phyloP scores from a whole-genome alignment of 169 alveolate genomes.

The Plasmodium knowlesi region DNA sequence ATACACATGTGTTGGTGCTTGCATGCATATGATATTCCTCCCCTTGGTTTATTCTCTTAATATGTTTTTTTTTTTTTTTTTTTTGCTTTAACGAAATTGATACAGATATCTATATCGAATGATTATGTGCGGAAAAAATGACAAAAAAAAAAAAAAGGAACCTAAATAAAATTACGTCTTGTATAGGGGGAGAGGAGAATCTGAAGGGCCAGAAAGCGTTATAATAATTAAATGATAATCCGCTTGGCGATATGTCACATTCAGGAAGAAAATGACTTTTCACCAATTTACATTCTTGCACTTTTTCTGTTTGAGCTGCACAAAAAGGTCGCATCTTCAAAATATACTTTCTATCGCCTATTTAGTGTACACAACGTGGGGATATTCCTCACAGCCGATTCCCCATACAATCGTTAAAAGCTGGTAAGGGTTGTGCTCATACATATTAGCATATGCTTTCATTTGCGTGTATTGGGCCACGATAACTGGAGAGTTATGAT shows the following conservation, averaged over 20 bases:
- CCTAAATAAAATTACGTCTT: neutral
- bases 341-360: neutral
- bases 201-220: neutral
- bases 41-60: neutral
- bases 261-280: neutral
- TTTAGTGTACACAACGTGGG: neutral
- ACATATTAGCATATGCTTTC: neutral
- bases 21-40: neutral
- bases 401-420: neutral
- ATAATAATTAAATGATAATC: neutral
- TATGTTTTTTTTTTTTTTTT: neutral
- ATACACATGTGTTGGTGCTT: neutral
- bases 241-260: neutral
- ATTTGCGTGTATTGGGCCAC: neutral
- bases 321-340: neutral
- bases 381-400: neutral
- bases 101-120: neutral
- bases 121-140: neutral
- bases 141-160: neutral
- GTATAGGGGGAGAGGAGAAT: neutral
- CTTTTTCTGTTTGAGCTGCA: neutral
- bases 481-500: neutral
- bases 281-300: neutral
- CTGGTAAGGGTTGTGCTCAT: neutral
- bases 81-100: neutral